These are phyloP conservation scores for Chrysanthemum lavandulifolium DNA, from an alignment of 129 eudicot genomes.

Conservation along the genomic window DNA sequence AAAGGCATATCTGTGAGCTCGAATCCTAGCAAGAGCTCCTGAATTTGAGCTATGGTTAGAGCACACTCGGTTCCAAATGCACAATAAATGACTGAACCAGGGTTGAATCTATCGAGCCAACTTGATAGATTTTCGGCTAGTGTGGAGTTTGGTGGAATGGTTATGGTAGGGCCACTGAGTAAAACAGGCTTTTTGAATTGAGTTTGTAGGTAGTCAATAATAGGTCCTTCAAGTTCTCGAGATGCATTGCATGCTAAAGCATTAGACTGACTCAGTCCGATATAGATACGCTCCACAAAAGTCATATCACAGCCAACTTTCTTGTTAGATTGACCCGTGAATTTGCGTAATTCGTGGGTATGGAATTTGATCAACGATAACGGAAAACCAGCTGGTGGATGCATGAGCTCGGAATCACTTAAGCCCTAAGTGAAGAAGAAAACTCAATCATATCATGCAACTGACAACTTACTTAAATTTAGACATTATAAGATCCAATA, in stretches of 20 bases:
- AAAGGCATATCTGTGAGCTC: constrained; percentile 25
- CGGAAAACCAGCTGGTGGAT: constrained; percentile 23
- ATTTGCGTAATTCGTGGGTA: constrained; percentile 19
- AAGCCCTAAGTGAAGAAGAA: constrained; percentile 10
- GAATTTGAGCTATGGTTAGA: constrained; percentile 21
- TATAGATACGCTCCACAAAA: constrained; percentile 18
- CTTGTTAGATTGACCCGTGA: constrained; percentile 20
- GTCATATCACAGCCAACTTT: constrained; percentile 21
- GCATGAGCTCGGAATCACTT: constrained; percentile 18
- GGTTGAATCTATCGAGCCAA: constrained; percentile 16
- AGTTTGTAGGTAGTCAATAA: constrained; percentile 24
- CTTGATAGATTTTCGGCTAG: not conserved
- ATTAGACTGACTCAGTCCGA: constrained; percentile 6
- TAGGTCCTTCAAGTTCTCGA: constrained; percentile 25
- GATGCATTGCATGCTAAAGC: constrained; percentile 22
- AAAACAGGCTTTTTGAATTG: constrained; percentile 21
- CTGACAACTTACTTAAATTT: too few species aligned
- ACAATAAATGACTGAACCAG: constrained; percentile 10
- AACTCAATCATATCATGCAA: too few species aligned
- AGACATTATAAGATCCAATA: too few species aligned
- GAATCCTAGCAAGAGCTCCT: constrained; percentile 29
- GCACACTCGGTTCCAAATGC: constrained; percentile 27
- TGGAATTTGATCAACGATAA: constrained; percentile 25
- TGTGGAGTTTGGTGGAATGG: constrained; percentile 7
- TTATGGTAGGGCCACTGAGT: constrained; percentile 13